Percentiles rank a stretch among this genome's conserved stretches.
Evolutionary conservation across 306 rosid genomes (phyloP).

Genomic region (Luffa aegyptiaca): DNA sequence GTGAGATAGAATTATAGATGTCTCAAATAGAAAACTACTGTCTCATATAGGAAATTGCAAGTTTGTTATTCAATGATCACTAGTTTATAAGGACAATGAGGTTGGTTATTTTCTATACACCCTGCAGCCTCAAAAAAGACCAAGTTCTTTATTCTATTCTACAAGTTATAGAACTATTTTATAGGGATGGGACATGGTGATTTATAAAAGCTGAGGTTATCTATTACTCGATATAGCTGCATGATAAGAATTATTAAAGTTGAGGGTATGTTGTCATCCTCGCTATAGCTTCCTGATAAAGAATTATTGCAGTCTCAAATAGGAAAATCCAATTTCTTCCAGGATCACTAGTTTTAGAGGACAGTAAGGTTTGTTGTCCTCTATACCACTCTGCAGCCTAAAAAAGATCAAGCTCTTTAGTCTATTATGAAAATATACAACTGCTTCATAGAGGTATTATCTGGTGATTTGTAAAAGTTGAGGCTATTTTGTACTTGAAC

Average conservation of each 20-base stretch:
- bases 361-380: neutral
- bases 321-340: neutral
- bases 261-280: neutral
- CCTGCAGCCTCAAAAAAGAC: neutral
- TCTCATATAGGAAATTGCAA: neutral
- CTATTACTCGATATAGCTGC: too few relatives aligned
- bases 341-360: neutral
- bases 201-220: neutral
- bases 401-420: neutral
- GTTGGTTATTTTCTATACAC: neutral
- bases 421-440: neutral
- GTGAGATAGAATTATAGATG: neutral
- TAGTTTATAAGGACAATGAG: neutral
- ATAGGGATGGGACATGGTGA: neutral
- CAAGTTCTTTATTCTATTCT: neutral
- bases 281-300: neutral
- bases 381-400: neutral
- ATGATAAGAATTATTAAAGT: too few relatives aligned
- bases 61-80: neutral
- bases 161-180: neutral
- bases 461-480: neutral
- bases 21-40: neutral
- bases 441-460: neutral
- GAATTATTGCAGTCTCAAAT: neutral
- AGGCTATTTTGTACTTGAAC: neutral